Evolutionary conservation across 2,329 filamentous ascomycete genomes (phyloP).

Genomic region (Hypoxylon sp.): DNA sequence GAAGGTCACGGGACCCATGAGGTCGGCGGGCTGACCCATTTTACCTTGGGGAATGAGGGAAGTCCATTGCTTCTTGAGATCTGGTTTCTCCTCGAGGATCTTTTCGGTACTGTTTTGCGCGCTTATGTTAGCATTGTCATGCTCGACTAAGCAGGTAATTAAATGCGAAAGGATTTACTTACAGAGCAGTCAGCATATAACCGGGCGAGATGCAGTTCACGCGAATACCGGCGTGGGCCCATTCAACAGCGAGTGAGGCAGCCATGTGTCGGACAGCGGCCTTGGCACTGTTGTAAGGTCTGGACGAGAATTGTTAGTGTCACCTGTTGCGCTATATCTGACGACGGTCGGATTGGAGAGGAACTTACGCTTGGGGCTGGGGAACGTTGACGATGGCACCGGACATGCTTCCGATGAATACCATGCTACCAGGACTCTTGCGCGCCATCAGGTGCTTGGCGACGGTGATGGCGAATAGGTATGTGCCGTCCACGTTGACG

Average conservation of each 20-base stretch:
- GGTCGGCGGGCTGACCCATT: constrained; percentile 91
- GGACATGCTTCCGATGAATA: constrained; percentile 96
- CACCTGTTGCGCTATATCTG: constrained; percentile 6
- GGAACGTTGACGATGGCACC: constrained; percentile 95
- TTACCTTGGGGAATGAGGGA: constrained; percentile 92
- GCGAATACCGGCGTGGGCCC: constrained; percentile 88
- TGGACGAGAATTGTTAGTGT: constrained; percentile 49
- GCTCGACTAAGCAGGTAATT: constrained; percentile 1
- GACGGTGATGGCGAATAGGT: constrained; percentile 86
- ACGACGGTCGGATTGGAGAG: constrained; percentile 1
- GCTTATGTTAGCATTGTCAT: constrained; percentile 36
- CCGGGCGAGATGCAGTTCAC: constrained; percentile 97
- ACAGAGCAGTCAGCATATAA: constrained; percentile 96
- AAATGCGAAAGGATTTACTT: constrained; percentile 60
- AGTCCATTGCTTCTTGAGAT: constrained; percentile 90
- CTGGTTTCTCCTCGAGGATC: constrained; percentile 93
- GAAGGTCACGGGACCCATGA: constrained; percentile 94
- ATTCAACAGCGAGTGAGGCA: constrained; percentile 90
- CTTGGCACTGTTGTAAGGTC: constrained; percentile 92
- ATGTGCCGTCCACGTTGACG: constrained; percentile 94
- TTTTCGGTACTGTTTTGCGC: constrained; percentile 79
- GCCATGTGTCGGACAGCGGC: constrained; percentile 92
- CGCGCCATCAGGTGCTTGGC: constrained; percentile 91
- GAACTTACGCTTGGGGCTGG: constrained; percentile 82
- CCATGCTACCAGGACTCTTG: constrained; percentile 84